Evolutionary conservation across 163 green algal genomes (phyloP).

Genomic region (Volvox carteri): DNA sequence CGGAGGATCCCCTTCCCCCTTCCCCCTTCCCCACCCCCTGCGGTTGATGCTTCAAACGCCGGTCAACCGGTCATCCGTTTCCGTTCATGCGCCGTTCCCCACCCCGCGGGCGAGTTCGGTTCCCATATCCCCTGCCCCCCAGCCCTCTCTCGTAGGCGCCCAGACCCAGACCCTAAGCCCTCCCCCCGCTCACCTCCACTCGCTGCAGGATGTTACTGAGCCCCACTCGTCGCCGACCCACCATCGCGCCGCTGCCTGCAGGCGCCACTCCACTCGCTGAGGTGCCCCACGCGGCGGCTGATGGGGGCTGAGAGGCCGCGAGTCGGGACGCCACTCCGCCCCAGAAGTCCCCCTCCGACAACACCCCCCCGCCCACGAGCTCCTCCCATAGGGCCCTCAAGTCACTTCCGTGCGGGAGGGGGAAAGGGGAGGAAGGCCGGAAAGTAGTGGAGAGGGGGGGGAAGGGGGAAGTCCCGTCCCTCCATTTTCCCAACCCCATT

Average conservation of each 20-base stretch:
- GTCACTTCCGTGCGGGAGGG: neutral
- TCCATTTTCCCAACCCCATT: neutral
- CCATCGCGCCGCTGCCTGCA: neutral
- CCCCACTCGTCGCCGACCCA: slow-evolving; percentile 3
- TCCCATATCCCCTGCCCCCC: too few relatives aligned
- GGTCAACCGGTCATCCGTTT: too few relatives aligned
- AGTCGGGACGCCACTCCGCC: slow-evolving; percentile 5
- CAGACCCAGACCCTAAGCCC: too few relatives aligned
- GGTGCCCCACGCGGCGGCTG: slow-evolving; percentile 22
- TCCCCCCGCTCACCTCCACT: slow-evolving; percentile 35
- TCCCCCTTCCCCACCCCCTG: too few relatives aligned
- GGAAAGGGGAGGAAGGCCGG: neutral
- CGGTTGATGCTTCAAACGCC: too few relatives aligned
- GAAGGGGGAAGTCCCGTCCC: neutral
- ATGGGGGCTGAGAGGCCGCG: slow-evolving; percentile 27
- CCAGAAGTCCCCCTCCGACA: slow-evolving; percentile 51
- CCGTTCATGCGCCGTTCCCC: too few relatives aligned
- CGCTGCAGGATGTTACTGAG: slow-evolving; percentile 49
- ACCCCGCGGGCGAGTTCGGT: too few relatives aligned
- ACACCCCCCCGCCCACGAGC: slow-evolving; percentile 18
- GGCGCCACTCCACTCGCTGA: neutral
- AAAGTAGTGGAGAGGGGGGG: neutral
- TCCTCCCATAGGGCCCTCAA: slow-evolving; percentile 23
- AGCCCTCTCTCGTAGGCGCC: too few relatives aligned
- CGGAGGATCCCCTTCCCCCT: too few relatives aligned